Percentiles rank a stretch among this genome's conserved stretches.
phyloP scores from a whole-genome alignment of 192 early-diverging fungal genomes.

The Entomortierella chlamydospora region DNA sequence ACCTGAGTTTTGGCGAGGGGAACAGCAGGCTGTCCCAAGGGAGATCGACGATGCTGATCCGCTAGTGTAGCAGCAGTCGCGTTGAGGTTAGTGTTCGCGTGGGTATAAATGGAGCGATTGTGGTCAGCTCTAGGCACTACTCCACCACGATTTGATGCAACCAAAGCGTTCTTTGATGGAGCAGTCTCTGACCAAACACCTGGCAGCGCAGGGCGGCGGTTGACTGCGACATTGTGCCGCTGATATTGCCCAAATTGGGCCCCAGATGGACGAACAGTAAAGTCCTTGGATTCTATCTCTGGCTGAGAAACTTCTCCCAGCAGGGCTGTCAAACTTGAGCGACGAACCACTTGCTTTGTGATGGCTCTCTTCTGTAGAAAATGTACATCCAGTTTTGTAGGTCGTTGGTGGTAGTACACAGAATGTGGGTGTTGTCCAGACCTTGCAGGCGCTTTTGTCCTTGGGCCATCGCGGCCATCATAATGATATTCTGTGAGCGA shows the following conservation, averaged over 20 bases:
- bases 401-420: conserved; percentile 15
- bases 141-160: background rate
- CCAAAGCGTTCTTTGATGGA: background rate
- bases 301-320: conserved; percentile 33
- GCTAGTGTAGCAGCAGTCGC: background rate
- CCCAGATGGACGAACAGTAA: background rate
- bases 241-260: conserved; percentile 5
- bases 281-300: background rate
- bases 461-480: conserved; percentile 3
- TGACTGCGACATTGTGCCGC: background rate
- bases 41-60: background rate
- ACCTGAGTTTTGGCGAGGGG: background rate
- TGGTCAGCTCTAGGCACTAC: background rate
- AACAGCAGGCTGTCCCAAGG: background rate
- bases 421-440: conserved; percentile 17
- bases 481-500: conserved; percentile 14
- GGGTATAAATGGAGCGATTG: background rate
- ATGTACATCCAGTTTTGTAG: conserved; percentile 36
- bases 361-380: conserved; percentile 38
- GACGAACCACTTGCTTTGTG: conserved; percentile 47
- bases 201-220: conserved; percentile 14
- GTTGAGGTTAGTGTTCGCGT: background rate
- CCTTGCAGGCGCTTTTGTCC: background rate
- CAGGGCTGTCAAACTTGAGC: conserved; percentile 44
- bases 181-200: conserved; percentile 16